Conservation (phyloP, 2,329 filamentous ascomycete genomes). For the Sclerotinia trifoliorum region DNA sequence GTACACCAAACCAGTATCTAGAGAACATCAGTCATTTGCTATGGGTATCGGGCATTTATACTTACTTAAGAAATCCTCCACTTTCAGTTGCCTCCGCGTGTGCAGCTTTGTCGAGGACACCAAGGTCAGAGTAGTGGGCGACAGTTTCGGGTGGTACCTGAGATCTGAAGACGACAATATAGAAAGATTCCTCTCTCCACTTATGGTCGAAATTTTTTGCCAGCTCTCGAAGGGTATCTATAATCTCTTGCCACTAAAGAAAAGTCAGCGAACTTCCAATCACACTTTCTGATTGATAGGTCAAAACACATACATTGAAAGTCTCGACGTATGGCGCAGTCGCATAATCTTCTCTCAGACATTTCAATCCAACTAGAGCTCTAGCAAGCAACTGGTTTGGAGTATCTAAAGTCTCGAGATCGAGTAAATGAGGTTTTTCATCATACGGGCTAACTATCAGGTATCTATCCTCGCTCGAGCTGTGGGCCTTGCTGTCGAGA, state of each 20-base stretch:
- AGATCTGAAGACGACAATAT: conserved; percentile 82
- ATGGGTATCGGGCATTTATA: background rate
- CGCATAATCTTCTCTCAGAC: conserved; percentile 69
- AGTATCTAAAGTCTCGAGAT: conserved; percentile 63
- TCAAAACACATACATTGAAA: conserved; percentile 57
- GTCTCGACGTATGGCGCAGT: conserved; percentile 68
- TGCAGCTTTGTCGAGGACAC: conserved; percentile 71
- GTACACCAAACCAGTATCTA: conserved; percentile 83
- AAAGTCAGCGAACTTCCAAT: background rate
- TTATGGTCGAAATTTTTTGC: conserved; percentile 46
- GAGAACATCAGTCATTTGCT: conserved; percentile 19
- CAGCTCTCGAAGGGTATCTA: conserved; percentile 57
- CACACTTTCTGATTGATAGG: background rate
- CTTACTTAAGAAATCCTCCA: conserved; percentile 77
- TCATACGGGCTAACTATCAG: conserved; percentile 76
- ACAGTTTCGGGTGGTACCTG: conserved; percentile 66
- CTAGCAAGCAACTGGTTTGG: conserved; percentile 69
- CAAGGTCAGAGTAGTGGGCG: conserved; percentile 57
- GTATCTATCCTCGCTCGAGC: conserved; percentile 34
- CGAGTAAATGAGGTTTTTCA: conserved; percentile 66
- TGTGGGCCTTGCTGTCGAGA: background rate
- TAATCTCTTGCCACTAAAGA: conserved; percentile 56
- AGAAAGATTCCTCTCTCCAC: conserved; percentile 69
- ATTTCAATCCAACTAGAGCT: conserved; percentile 64
- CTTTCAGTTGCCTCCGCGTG: conserved; percentile 77